phyloP scores from a whole-genome alignment of 768 basidiomycete species.

The Phlebiopsis gigantea region DNA sequence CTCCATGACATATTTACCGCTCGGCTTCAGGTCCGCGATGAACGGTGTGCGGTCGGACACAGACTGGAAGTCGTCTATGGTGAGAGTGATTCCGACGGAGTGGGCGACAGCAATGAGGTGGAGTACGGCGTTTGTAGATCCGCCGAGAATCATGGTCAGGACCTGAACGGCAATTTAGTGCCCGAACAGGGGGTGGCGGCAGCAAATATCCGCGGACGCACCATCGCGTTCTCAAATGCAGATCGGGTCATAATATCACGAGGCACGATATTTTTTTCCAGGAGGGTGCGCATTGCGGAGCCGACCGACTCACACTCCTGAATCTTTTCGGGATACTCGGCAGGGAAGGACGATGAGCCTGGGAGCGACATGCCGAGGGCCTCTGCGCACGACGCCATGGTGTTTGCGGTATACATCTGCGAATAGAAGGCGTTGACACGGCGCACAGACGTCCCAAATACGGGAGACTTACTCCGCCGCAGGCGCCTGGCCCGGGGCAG shows the following conservation, averaged over 20 bases:
- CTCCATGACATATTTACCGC: constrained; percentile 98
- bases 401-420: constrained; percentile 98
- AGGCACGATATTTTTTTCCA: constrained; percentile 90
- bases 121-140: constrained; percentile 95
- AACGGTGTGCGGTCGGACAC: constrained; percentile 93
- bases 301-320: constrained; percentile 82
- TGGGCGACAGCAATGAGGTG: constrained; percentile 97
- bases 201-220: constrained; percentile 25
- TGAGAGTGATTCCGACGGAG: constrained; percentile 85
- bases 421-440: constrained; percentile 2
- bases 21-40: constrained; percentile 94
- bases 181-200: constrained; percentile 7
- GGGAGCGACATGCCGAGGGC: constrained; percentile 95
- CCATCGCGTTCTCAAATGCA: constrained; percentile 98
- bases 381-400: constrained; percentile 95
- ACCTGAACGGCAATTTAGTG: constrained; percentile 44
- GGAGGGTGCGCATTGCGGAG: constrained; percentile 74
- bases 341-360: constrained; percentile 96
- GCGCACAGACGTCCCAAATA: not conserved
- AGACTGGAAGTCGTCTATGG: constrained; percentile 87
- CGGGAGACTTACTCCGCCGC: constrained; percentile 76
- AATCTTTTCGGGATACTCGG: constrained; percentile 84
- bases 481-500: constrained; percentile 97
- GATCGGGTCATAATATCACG: constrained; percentile 94
- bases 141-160: constrained; percentile 93